A percentile compares a stretch with the other conserved stretches of the same genome.
Conservation (phyloP, 768 basidiomycete species). For the Podaxis rugospora region DNA sequence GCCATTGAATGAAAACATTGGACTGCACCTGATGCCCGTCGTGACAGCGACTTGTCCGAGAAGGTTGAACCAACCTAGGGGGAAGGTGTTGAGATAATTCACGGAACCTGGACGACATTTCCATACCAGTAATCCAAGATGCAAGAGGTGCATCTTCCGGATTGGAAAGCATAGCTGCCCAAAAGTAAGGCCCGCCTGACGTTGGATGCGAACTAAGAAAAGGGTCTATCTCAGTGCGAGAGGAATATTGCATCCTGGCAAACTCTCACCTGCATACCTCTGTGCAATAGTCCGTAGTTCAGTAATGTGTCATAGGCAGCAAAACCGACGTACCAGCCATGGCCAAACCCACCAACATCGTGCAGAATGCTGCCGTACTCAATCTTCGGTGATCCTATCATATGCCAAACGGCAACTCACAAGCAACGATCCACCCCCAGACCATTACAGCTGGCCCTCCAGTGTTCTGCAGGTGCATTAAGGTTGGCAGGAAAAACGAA, state of each 20-base stretch:
- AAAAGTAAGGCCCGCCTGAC: slow-evolving; percentile 73
- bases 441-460: slow-evolving; percentile 78
- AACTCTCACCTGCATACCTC: slow-evolving; percentile 43
- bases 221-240: neutral
- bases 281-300: slow-evolving; percentile 13
- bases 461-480: slow-evolving; percentile 42
- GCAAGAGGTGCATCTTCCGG: slow-evolving; percentile 56
- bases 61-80: slow-evolving; percentile 63
- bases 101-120: neutral
- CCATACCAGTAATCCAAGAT: slow-evolving; percentile 63
- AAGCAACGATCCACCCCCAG: slow-evolving; percentile 66
- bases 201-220: slow-evolving; percentile 58
- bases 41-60: slow-evolving; percentile 76
- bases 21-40: slow-evolving; percentile 56
- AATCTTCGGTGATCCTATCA: neutral
- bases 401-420: slow-evolving; percentile 29
- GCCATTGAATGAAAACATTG: slow-evolving; percentile 37
- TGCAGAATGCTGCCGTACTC: slow-evolving; percentile 48
- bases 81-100: neutral
- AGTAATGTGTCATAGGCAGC: neutral
- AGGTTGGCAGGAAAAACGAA: neutral
- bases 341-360: slow-evolving; percentile 65
- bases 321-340: slow-evolving; percentile 53
- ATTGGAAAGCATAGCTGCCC: slow-evolving; percentile 72
- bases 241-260: neutral